Evolutionary conservation across 352 stramenopile species (phyloP), one percentile per base, ranked within the genome.

Genomic region (Phytopythium chamaehyphon): DNA sequence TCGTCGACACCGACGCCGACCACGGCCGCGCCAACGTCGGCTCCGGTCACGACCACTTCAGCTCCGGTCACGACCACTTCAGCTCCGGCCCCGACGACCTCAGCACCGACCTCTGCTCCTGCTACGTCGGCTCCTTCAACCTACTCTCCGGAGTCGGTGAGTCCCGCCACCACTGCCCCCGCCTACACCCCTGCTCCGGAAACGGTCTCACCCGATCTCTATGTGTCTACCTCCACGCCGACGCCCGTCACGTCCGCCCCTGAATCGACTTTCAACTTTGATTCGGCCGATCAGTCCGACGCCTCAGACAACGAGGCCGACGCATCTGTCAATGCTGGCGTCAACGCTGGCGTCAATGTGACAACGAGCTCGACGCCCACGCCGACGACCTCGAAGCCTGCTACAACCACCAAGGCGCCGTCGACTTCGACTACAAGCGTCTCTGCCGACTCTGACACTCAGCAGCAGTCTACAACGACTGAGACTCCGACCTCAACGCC

Each of bases 121-220:
- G 48, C 55, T 12, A 47, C 50, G 37, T 47, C 58, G 10, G 56
- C 61, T 6, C 54, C 59, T 39, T 47, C 40, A 14, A 39, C 54
- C 10, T 58, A 56, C 31, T 68, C 64, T 53, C 22, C 19, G 10
- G 33, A 52, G 46, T 52, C 46, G 46, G 64, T 72, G 64, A 55
- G 60, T 72, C 49, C 64, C 52, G 23, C 46, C 50, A 38, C 61
- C 24, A 57, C 54, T 64, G 52, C 28, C 48, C 55, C 60, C 48
- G 28, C 23, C 9, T 52, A 40, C 36, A 53, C 40, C 8, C 11
- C 45, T 9, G 24, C 56, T 12, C 45, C 46, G 33, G 46, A 43
- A 5, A 52, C 46, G n/a, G 18, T 35, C 46, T 52, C 46, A 52
- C 46, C 46, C 42, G 46, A 21, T 33, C 46, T 24, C 24, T 40